Evolutionary conservation across 345 rosid genomes (phyloP).

Genomic region (Boechera stricta): DNA sequence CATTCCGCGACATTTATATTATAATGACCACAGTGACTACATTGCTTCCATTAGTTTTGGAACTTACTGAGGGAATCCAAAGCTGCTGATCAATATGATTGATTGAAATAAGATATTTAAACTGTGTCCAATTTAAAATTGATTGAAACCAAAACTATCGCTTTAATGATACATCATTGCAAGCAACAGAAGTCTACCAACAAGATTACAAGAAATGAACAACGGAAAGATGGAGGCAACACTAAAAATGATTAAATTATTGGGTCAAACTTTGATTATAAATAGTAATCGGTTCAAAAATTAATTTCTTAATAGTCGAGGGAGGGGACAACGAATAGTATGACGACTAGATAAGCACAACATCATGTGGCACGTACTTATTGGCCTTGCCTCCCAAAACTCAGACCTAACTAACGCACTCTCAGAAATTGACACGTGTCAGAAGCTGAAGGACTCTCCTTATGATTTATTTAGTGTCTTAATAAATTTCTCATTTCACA

Average conservation of each 20-base stretch:
- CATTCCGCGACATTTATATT: not conserved
- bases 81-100: not conserved
- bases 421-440: constrained; percentile 49
- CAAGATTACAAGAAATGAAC: constrained; percentile 30
- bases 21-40: constrained; percentile 11
- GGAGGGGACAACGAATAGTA: constrained; percentile 9
- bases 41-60: constrained; percentile 22
- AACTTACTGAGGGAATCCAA: constrained; percentile 16
- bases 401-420: constrained; percentile 46
- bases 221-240: not conserved
- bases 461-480: not conserved
- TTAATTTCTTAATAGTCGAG: constrained; percentile 25
- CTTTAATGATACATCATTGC: constrained; percentile 27
- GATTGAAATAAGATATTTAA: constrained; percentile 16
- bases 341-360: constrained; percentile 54
- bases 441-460: constrained; percentile 10
- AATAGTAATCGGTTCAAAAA: constrained; percentile 25
- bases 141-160: constrained; percentile 31
- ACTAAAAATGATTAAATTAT: constrained; percentile 5
- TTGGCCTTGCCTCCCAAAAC: constrained; percentile 31
- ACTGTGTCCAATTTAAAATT: constrained; percentile 8
- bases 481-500: constrained; percentile 24
- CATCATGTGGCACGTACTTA: constrained; percentile 45
- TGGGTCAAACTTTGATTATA: constrained; percentile 13
- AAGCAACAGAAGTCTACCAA: constrained; percentile 42